A percentile compares a stretch with the other conserved stretches of the same genome.
phyloP scores from a whole-genome alignment of 2,329 filamentous ascomycete species.

The Bipolaris zeicola region DNA sequence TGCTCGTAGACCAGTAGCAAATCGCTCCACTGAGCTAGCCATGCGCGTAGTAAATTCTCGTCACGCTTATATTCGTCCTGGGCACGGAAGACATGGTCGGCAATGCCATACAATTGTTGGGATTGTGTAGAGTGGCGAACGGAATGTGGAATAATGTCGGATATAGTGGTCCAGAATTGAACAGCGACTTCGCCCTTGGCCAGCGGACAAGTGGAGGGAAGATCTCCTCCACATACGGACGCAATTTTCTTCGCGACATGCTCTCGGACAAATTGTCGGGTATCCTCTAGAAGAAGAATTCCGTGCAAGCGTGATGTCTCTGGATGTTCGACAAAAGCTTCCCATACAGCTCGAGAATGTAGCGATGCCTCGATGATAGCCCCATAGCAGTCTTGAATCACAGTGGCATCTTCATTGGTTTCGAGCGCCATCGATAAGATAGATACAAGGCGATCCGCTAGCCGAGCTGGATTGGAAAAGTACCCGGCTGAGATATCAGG shows the following conservation, averaged over 20 bases:
- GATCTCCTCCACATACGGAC: constrained; percentile 43
- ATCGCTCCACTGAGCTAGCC: constrained; percentile 39
- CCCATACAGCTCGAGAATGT: constrained; percentile 43
- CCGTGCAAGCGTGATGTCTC: constrained; percentile 36
- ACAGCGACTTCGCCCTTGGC: constrained; percentile 36
- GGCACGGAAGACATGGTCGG: constrained; percentile 43
- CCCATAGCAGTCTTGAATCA: constrained; percentile 36
- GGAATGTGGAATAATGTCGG: constrained; percentile 36
- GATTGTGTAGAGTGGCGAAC: constrained; percentile 32
- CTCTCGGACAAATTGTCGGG: constrained; percentile 31
- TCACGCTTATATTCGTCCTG: constrained; percentile 43
- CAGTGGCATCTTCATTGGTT: constrained; percentile 18
- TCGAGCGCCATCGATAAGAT: constrained; percentile 33
- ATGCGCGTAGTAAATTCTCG: constrained; percentile 38
- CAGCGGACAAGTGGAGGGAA: constrained; percentile 42
- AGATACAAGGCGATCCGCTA: constrained; percentile 41
- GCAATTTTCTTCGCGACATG: constrained; percentile 38
- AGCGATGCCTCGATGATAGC: constrained; percentile 46
- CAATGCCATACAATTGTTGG: constrained; percentile 44
- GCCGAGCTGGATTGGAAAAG: constrained; percentile 36
- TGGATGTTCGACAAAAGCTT: constrained; percentile 35
- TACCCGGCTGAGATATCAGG: constrained; percentile 39
- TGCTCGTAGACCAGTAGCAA: constrained; percentile 44
- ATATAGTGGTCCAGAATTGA: constrained; percentile 45
- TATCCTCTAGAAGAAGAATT: constrained; percentile 37